phyloP scores from a whole-genome alignment of 768 basidiomycete genomes.

The Cystofilobasidium macerans region DNA sequence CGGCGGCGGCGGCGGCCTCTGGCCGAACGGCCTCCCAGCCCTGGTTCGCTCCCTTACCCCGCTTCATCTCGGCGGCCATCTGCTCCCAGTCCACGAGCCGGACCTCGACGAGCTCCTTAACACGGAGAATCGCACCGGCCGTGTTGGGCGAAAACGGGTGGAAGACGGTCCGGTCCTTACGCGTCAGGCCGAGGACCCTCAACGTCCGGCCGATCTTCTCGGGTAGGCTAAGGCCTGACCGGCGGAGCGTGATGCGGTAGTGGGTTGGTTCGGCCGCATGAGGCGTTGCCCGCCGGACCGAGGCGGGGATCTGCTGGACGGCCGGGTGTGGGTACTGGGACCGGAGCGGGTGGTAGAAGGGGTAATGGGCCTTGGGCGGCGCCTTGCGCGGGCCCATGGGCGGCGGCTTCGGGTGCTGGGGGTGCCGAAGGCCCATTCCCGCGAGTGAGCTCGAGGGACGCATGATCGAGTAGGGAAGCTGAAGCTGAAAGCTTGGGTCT shows the following conservation, averaged over 20 bases:
- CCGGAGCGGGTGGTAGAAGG: slow-evolving; percentile 21
- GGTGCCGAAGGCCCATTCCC: slow-evolving; percentile 20
- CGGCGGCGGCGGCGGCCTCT: neutral
- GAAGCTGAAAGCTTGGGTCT: no score
- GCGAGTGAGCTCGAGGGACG: neutral
- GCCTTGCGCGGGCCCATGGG: neutral
- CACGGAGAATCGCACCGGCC: slow-evolving; percentile 72
- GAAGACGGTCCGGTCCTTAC: slow-evolving; percentile 76
- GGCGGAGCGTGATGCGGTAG: slow-evolving; percentile 77
- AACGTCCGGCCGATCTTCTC: slow-evolving; percentile 61
- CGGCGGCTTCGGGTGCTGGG: neutral
- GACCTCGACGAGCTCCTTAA: slow-evolving; percentile 85
- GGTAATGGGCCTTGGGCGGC: slow-evolving; percentile 1
- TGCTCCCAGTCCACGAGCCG: slow-evolving; percentile 56
- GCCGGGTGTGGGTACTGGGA: slow-evolving; percentile 12
- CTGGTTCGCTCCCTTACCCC: slow-evolving; percentile 31
- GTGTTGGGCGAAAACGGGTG: slow-evolving; percentile 59
- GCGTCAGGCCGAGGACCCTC: slow-evolving; percentile 62
- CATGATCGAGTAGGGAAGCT: no score
- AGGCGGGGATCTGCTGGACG: neutral
- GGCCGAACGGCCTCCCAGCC: slow-evolving; percentile 36
- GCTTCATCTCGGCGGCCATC: slow-evolving; percentile 29
- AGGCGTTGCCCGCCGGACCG: neutral
- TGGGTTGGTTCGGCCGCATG: slow-evolving; percentile 46
- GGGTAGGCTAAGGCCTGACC: slow-evolving; percentile 75